These are phyloP conservation scores for Macrophomina pseudophaseolina DNA, from an alignment of 2,329 filamentous ascomycete species.

Conservation along the genomic window DNA sequence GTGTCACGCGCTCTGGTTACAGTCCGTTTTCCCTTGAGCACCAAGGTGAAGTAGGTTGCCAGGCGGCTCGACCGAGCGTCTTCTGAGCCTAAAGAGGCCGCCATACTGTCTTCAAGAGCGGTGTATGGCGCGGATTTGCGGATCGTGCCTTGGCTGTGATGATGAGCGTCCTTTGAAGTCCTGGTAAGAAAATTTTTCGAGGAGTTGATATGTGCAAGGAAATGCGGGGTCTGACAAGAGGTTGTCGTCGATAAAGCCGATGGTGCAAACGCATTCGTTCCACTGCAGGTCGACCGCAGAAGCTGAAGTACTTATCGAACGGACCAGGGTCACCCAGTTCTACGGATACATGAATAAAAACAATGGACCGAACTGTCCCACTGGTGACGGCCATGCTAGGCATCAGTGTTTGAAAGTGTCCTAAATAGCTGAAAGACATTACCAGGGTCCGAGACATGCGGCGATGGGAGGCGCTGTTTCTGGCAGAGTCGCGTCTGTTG, in stretches of 20 bases:
- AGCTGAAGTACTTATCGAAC: not conserved
- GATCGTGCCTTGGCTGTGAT: no score
- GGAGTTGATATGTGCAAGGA: not conserved
- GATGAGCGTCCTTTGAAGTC: no score
- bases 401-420: not conserved
- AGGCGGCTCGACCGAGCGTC: slow-evolving; percentile 39
- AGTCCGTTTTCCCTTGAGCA: slow-evolving; percentile 47
- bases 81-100: not conserved
- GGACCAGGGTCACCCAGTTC: not conserved
- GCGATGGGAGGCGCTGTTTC: not conserved
- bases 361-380: not conserved
- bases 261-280: slow-evolving; percentile 1
- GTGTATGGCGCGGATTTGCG: not conserved
- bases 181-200: not conserved
- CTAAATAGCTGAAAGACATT: not conserved
- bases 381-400: not conserved
- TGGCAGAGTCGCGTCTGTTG: not conserved
- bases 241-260: not conserved
- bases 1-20: slow-evolving; percentile 47
- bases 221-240: not conserved
- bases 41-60: slow-evolving; percentile 46
- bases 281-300: not conserved
- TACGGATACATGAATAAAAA: no score
- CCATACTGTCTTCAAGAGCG: not conserved
- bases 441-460: not conserved